Conservation (phyloP, 208 protist species). For the Wallacemonas sp. region DNA sequence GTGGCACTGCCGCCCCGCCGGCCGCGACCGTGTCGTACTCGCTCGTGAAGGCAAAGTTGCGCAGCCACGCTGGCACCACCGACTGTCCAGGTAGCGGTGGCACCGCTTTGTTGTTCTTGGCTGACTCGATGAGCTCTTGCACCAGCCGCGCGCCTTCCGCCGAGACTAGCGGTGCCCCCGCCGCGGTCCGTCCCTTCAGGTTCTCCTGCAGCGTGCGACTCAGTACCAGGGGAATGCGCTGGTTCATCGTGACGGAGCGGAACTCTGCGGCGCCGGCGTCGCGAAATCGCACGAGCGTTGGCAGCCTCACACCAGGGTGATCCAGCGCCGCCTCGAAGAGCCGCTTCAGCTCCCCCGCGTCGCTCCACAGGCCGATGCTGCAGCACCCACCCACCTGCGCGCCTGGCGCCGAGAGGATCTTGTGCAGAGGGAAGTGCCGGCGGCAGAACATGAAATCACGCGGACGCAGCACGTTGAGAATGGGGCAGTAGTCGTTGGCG, state of each 20-base stretch:
- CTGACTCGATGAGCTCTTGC: slow-evolving; percentile 31
- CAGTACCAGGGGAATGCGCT: slow-evolving; percentile 60
- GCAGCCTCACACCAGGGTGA: slow-evolving; percentile 39
- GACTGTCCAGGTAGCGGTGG: slow-evolving; percentile 65
- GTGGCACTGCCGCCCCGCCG: not conserved
- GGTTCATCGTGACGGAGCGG: slow-evolving; percentile 53
- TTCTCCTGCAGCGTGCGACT: slow-evolving; percentile 53
- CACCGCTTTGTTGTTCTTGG: slow-evolving; percentile 44
- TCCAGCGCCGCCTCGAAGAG: slow-evolving; percentile 44
- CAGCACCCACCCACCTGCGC: slow-evolving; percentile 63
- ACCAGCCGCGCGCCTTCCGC: slow-evolving; percentile 21
- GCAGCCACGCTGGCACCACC: slow-evolving; percentile 62
- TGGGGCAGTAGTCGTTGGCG: slow-evolving; percentile 81
- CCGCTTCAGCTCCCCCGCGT: slow-evolving; percentile 57
- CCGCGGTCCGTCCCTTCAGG: slow-evolving; percentile 9
- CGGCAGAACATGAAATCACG: slow-evolving; percentile 81
- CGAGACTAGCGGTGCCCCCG: not conserved
- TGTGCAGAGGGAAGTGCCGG: slow-evolving; percentile 55
- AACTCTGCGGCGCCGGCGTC: slow-evolving; percentile 67
- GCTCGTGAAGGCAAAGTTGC: slow-evolving; percentile 54
- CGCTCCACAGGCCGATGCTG: slow-evolving; percentile 64
- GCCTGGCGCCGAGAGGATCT: slow-evolving; percentile 27
- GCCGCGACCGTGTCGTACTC: slow-evolving; percentile 33
- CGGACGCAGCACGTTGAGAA: slow-evolving; percentile 74
- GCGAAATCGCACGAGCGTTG: slow-evolving; percentile 75